A percentile compares a stretch with the other conserved stretches of the same genome.
phyloP scores from a whole-genome alignment of 441 rosid species.

The Arabidopsis lyrata region DNA sequence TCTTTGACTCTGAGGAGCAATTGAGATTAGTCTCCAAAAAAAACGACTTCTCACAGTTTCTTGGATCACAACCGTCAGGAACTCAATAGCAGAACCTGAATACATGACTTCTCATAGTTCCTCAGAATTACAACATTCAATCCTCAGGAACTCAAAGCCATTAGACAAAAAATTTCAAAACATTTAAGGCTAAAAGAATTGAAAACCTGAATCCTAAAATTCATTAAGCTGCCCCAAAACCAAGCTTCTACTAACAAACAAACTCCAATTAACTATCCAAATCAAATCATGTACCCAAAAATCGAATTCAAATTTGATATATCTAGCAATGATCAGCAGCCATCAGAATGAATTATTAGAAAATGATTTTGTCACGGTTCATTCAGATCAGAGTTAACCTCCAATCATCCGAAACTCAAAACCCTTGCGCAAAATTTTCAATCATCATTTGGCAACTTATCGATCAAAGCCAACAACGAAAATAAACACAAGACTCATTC shows the following conservation, averaged over 20 bases:
- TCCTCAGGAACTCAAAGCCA: not conserved
- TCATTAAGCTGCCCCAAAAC: not conserved
- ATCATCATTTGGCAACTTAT: conserved; percentile 42
- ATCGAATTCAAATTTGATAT: not conserved
- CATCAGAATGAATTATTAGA: conserved; percentile 37
- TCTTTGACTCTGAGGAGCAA: too few species aligned
- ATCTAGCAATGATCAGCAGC: conserved; percentile 23
- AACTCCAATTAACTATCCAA: not conserved
- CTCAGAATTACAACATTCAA: too few species aligned
- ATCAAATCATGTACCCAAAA: not conserved
- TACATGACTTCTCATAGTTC: not conserved
- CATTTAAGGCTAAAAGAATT: not conserved
- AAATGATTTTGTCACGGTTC: conserved; percentile 40
- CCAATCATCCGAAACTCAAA: conserved; percentile 41
- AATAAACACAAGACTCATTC: not conserved
- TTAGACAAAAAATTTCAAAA: not conserved
- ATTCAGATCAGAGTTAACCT: conserved; percentile 24
- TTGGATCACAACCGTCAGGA: not conserved
- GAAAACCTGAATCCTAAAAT: not conserved
- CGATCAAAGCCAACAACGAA: conserved; percentile 16
- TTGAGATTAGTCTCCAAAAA: too few species aligned
- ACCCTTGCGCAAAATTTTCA: conserved; percentile 47
- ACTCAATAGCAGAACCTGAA: not conserved
- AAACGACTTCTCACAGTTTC: not conserved
- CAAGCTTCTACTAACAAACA: not conserved